These are phyloP conservation scores for Ricinus communis DNA, from an alignment of 345 rosid species.

Conservation along the genomic window DNA sequence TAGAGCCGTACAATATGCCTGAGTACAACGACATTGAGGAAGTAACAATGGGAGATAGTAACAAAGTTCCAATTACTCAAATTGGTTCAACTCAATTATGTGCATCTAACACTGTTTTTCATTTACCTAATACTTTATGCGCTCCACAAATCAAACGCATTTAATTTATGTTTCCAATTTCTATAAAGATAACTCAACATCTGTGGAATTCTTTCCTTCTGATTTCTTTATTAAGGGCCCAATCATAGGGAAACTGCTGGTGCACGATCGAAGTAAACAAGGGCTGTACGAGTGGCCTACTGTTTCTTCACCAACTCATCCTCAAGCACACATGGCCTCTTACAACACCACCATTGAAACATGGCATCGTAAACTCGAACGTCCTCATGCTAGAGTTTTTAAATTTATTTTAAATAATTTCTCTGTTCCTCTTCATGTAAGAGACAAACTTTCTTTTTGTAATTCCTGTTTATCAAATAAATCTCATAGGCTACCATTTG, in stretches of 20 bases:
- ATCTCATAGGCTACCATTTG: not conserved
- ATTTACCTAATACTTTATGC: not conserved
- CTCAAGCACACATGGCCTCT: accelerated
- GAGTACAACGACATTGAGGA: not conserved
- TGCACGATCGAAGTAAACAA: too few species aligned
- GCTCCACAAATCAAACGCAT: not conserved
- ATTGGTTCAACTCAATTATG: too few species aligned
- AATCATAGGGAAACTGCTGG: too few species aligned
- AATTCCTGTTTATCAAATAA: not conserved
- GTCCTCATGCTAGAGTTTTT: not conserved
- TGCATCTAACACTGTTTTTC: not conserved
- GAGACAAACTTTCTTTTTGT: too few species aligned
- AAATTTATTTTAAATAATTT: not conserved
- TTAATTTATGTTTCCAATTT: not conserved
- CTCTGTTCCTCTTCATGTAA: not conserved
- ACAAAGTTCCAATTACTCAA: slow-evolving; percentile 7
- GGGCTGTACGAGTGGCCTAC: not conserved
- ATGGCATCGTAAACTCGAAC: not conserved
- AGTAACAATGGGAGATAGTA: not conserved
- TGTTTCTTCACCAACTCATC: not conserved
- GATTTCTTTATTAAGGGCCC: not conserved
- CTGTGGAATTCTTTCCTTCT: too few species aligned
- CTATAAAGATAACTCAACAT: too few species aligned
- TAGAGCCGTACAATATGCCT: not conserved
- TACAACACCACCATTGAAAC: not conserved